These are phyloP conservation scores for Cryptococcus sp. DNA, from an alignment of 1,284 basidiomycete species.

Conservation along the genomic window DNA sequence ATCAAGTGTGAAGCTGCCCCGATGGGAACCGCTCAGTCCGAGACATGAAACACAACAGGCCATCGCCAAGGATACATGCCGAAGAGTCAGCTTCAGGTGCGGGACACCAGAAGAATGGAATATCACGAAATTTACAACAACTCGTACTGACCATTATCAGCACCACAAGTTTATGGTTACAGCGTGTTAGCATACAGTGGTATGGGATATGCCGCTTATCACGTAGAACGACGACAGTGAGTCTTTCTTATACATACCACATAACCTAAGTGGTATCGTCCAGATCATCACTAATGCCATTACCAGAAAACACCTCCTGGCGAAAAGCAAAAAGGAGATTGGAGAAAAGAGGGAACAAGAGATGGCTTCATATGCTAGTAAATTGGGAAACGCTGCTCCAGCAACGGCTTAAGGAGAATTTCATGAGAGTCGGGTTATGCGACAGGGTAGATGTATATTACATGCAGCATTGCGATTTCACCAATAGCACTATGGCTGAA, in stretches of 20 bases:
- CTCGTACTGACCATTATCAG: constrained; percentile 12
- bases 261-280: too few species aligned
- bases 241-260: constrained; percentile 10
- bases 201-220: constrained; percentile 39
- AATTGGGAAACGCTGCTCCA: neutral
- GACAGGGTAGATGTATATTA: neutral
- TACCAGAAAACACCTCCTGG: neutral
- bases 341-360: neutral
- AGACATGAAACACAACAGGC: too few species aligned
- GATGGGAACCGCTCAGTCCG: too few species aligned
- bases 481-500: too few species aligned
- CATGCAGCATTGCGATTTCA: neutral
- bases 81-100: too few species aligned
- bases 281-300: neutral
- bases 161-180: constrained; percentile 32
- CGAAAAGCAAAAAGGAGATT: neutral
- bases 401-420: neutral
- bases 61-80: too few species aligned
- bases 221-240: constrained; percentile 41
- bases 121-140: too few species aligned
- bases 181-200: constrained; percentile 34
- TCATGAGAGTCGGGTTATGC: neutral
- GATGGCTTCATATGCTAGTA: neutral
- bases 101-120: too few species aligned
- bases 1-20: too few species aligned